Conservation (phyloP, 768 basidiomycete genomes). For the Leccinum ochraceum region DNA sequence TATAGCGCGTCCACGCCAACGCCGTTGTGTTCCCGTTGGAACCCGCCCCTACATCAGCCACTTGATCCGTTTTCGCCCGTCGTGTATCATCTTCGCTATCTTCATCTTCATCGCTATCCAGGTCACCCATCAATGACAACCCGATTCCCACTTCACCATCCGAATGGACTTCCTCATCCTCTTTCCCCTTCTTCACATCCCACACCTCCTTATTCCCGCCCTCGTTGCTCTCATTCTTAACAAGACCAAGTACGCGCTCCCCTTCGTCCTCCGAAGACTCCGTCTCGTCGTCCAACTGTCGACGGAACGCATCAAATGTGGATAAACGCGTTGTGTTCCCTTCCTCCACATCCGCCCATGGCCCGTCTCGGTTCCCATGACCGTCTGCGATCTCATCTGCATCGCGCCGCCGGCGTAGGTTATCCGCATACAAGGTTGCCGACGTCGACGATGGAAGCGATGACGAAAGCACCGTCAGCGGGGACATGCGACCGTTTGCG, state of each 20-base stretch:
- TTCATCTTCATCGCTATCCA: conserved; percentile 32
- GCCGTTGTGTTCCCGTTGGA: conserved; percentile 11
- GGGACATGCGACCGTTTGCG: conserved; percentile 21
- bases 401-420: not conserved
- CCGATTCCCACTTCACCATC: conserved; percentile 73
- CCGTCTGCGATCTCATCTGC: not conserved
- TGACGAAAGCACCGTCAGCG: conserved; percentile 12
- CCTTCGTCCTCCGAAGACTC: conserved; percentile 14
- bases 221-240: conserved; percentile 9
- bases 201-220: not conserved
- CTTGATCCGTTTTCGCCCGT: conserved; percentile 4
- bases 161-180: conserved; percentile 36
- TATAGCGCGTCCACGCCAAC: conserved; percentile 33
- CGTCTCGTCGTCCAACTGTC: conserved; percentile 14
- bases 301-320: conserved; percentile 29
- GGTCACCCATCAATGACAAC: conserved; percentile 60
- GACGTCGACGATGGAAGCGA: conserved; percentile 11
- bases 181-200: not conserved
- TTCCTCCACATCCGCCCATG: conserved; percentile 16
- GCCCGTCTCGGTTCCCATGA: not conserved
- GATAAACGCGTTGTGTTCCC: conserved; percentile 24
- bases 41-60: conserved; percentile 6
- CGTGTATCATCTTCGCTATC: conserved; percentile 7
- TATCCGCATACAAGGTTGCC: not conserved
- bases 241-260: conserved; percentile 1